Base-by-base conservation (phyloP, 192 early-diverging fungal species). In the Entomortierella chlamydospora region DNA sequence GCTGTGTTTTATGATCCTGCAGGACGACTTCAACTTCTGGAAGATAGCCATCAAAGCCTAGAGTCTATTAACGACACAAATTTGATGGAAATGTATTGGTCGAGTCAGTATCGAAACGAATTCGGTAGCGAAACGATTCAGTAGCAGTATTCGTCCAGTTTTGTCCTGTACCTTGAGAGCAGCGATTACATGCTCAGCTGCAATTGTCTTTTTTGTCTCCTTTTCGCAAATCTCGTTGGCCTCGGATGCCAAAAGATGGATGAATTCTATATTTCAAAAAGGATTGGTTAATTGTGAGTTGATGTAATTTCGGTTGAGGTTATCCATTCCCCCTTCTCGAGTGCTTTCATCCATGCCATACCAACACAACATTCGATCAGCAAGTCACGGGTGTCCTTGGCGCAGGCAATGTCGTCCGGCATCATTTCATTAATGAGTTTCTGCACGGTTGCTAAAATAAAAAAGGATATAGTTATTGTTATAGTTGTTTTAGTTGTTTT, bases 171-270 rank as follows among this genome's bases (percentile, higher is more conserved):
- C 92, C 81, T 94, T 89, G 50, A 99, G 85, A 9, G 98, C 94
- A 1, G 88, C 66, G 26, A 99, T 84, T 10, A 99, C 95, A 73
- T 99, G 98, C 64, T 99, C 98, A 13, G 96, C 96, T 0, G 95
- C 91, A 68, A 99, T 99, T 11, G 98, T 98, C 87, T 98, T 99
- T 74, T 96, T 96, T 5, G 90, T 83, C 63, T 97, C 97, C 69
- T 97, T 96, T 81, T 99, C 98, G 81, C 96, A 98, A 37, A 93
- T 91, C 60, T 98, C 96, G 81, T 97, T 99, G 13, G 98, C 95
- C 81, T 97, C 91, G 5, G 96, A 93, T 26, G 97, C 93, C 30
- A 99, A 87, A 72, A 99, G 82, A 54, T 99, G 97, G 47, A 99
- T 97, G 69, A 98, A 98, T 82, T 99, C 97, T 94, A 69, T 17